Evolutionary conservation across 805 yeast genomes (phyloP).

Genomic region (Starmerella davenportii): DNA sequence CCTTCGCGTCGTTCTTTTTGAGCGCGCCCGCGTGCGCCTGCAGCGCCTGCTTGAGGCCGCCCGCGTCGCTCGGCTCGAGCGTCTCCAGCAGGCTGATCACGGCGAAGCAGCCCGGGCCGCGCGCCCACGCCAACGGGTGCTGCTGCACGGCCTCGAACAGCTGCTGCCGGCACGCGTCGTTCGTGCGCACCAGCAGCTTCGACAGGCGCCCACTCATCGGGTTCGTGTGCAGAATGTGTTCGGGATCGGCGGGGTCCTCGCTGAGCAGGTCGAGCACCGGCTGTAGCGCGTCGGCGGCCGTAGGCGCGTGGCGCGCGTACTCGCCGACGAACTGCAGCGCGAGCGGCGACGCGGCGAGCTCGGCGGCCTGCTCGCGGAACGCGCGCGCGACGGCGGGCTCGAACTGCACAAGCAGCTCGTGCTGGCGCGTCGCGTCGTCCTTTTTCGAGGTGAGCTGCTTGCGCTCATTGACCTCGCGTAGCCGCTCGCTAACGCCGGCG

Average conservation of each 20-base stretch:
- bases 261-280: conserved; percentile 31
- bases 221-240: conserved; percentile 34
- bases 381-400: conserved; percentile 46
- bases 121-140: conserved; percentile 49
- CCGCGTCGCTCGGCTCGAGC: conserved; percentile 20
- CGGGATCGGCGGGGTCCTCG: conserved; percentile 50
- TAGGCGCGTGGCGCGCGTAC: conserved; percentile 39
- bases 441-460: conserved; percentile 65
- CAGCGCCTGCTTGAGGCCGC: conserved; percentile 36
- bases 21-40: conserved; percentile 23
- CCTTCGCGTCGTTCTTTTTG: conserved; percentile 20
- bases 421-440: conserved; percentile 57
- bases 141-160: conserved; percentile 36
- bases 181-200: conserved; percentile 11
- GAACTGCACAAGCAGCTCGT: conserved; percentile 47
- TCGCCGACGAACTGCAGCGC: conserved; percentile 77
- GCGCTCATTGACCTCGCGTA: conserved; percentile 41
- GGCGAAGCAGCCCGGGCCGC: conserved; percentile 57
- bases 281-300: conserved; percentile 24
- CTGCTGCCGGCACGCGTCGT: conserved; percentile 32
- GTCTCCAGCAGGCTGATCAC: conserved; percentile 64
- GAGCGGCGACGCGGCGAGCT: conserved; percentile 32
- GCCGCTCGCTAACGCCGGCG: conserved; percentile 38
- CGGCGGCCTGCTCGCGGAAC: conserved; percentile 33
- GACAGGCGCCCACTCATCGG: conserved; percentile 15